Base-by-base conservation (phyloP, 2,329 filamentous ascomycete genomes). In the Exophiala alcalophila region DNA sequence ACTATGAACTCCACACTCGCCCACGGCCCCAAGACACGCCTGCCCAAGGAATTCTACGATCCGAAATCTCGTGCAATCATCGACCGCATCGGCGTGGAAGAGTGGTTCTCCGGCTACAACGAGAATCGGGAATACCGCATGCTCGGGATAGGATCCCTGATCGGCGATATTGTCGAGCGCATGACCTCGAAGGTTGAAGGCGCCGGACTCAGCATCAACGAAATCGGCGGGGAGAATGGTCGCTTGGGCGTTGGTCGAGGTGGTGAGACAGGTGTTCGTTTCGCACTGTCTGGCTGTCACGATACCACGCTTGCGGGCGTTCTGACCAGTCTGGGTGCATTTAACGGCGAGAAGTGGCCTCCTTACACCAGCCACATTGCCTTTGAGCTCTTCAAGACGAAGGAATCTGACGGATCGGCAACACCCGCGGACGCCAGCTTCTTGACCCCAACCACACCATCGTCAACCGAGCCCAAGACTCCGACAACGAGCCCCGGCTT, bases 281-380 rank as follows among this genome's bases (percentile, higher is more conserved):
- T 97, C 52, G 83, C 81, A 11, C 70, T 97, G 58, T 86, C 80
- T 53, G 90, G 90, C 21, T 95, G 90, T 59, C 90, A 96, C 65
- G 90, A 97, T 61, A 97, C 92, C 2, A 97, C 92, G 0, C 75
- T 98, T 4, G 92, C 87, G 2, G 86, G 78, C 1, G 71, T 88
- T 2, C 69, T 98, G 19, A 70, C 83, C 11, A 86, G 86, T 53
- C 66, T 97, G 5, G 92, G 91, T 2, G 84, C 85, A 2, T 92
- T 87, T 61, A 72, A 86, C 28, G 69, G 70, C 14, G 77, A 77
- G 33, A 74, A 76, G 24, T 98, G 92, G 92, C 92, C 92, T 1
- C 90, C 89, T 0, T 98, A 91, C 60, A 96, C 91, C 0, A 91
- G 86, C 56, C 89, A 94, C 57, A 76, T 98, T 52, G 90, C 92